Conservation (phyloP, 306 rosid genomes). For the Prunus dulcis region DNA sequence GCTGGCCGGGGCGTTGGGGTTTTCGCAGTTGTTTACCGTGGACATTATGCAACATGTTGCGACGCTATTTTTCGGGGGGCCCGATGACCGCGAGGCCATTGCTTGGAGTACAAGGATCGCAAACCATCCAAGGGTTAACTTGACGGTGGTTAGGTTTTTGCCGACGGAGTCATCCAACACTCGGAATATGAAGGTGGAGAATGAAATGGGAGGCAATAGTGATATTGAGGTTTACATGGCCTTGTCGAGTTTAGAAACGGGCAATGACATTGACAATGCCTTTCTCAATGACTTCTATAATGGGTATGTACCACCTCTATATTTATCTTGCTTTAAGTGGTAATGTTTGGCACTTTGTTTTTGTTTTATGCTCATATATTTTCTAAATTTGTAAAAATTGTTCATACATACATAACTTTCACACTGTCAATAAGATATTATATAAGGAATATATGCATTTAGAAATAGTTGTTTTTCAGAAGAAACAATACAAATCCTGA, state of each 20-base stretch:
- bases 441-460: no score
- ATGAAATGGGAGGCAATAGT: conserved; percentile 9
- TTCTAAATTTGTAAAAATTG: no score
- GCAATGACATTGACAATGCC: conserved; percentile 57
- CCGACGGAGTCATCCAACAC: conserved; percentile 15
- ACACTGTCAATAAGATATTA: no score
- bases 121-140: conserved; percentile 39
- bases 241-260: conserved; percentile 46
- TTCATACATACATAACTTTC: no score
- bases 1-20: conserved; percentile 41
- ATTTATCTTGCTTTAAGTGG: neutral
- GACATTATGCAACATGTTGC: conserved; percentile 59
- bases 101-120: conserved; percentile 84
- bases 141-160: conserved; percentile 66
- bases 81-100: conserved; percentile 83
- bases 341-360: no score
- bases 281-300: conserved; percentile 76
- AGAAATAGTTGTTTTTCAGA: no score
- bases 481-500: no score
- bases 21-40: conserved; percentile 46
- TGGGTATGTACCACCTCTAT: conserved; percentile 25
- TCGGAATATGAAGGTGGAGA: conserved; percentile 18
- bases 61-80: conserved; percentile 74
- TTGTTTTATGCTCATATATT: neutral
- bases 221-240: conserved; percentile 62